These are phyloP conservation scores for Fomes fomentarius DNA, from an alignment of 1,284 basidiomycete genomes.

Conservation along the genomic window DNA sequence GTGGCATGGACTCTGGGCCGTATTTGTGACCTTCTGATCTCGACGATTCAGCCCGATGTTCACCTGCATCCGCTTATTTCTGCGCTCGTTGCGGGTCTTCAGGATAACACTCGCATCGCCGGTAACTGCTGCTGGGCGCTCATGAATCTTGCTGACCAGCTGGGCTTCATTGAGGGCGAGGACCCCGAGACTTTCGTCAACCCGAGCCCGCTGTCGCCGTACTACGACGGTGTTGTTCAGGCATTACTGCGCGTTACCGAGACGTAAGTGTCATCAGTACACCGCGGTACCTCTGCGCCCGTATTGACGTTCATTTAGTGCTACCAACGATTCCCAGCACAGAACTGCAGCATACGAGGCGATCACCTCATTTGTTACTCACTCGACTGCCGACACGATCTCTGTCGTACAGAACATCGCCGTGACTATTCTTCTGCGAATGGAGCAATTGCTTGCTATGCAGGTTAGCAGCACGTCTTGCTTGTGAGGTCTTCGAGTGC, in stretches of 20 bases:
- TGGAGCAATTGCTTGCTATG: conserved; percentile 87
- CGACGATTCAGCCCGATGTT: conserved; percentile 87
- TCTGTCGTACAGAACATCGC: conserved; percentile 84
- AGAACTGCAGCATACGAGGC: conserved; percentile 97
- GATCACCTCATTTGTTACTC: conserved; percentile 84
- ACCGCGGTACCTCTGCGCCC: not conserved
- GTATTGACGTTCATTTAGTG: conserved; percentile 45
- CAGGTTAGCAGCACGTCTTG: conserved; percentile 50
- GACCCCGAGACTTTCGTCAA: conserved; percentile 50
- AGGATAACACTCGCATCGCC: conserved; percentile 85
- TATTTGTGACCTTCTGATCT: conserved; percentile 91
- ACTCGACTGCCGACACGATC: conserved; percentile 84
- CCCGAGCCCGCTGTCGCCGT: conserved; percentile 82
- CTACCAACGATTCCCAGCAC: conserved; percentile 90
- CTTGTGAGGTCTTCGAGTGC: not conserved
- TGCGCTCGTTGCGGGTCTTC: conserved; percentile 83
- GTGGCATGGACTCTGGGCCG: conserved; percentile 98
- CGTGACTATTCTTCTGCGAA: conserved; percentile 82
- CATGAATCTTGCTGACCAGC: conserved; percentile 92
- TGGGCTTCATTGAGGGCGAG: conserved; percentile 67
- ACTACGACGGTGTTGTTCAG: conserved; percentile 86
- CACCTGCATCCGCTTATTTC: conserved; percentile 87
- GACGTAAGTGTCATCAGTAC: conserved; percentile 55
- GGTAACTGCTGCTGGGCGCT: conserved; percentile 97
- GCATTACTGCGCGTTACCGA: conserved; percentile 87